Evolutionary conservation across 495 filamentous ascomycete species (phyloP).

Genomic region (Cercophora samala): DNA sequence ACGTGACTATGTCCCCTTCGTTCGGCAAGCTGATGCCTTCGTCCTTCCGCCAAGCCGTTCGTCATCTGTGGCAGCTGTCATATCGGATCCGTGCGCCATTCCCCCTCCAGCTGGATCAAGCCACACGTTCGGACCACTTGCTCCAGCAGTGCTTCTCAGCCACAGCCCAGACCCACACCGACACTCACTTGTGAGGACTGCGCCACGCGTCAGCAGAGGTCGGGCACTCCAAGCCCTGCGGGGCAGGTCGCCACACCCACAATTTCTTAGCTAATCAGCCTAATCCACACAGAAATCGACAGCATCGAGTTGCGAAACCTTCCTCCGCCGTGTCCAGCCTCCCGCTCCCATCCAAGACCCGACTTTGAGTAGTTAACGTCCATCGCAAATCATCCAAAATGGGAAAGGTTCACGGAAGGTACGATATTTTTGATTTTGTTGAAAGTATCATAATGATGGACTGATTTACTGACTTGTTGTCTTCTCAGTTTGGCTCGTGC

Average conservation of each 20-base stretch:
- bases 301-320: conserved; percentile 15
- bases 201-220: background rate
- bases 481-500: conserved; percentile 36
- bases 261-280: conserved; percentile 28
- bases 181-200: background rate
- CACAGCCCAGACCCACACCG: background rate
- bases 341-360: conserved; percentile 14
- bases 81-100: background rate
- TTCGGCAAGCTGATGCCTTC: background rate
- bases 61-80: background rate
- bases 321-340: conserved; percentile 10
- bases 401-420: conserved; percentile 43
- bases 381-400: conserved; percentile 33
- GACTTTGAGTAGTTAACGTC: conserved; percentile 17
- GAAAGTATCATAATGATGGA: background rate
- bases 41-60: background rate
- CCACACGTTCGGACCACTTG: background rate
- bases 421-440: conserved; percentile 5
- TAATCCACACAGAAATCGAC: conserved; percentile 26
- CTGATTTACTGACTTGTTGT: conserved; percentile 16
- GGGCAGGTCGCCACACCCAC: conserved; percentile 20
- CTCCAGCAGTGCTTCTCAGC: background rate
- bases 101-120: background rate
- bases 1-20: background rate
- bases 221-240: background rate